phyloP scores from a whole-genome alignment of 2,329 filamentous ascomycete species.

The Colletotrichum sp. region DNA sequence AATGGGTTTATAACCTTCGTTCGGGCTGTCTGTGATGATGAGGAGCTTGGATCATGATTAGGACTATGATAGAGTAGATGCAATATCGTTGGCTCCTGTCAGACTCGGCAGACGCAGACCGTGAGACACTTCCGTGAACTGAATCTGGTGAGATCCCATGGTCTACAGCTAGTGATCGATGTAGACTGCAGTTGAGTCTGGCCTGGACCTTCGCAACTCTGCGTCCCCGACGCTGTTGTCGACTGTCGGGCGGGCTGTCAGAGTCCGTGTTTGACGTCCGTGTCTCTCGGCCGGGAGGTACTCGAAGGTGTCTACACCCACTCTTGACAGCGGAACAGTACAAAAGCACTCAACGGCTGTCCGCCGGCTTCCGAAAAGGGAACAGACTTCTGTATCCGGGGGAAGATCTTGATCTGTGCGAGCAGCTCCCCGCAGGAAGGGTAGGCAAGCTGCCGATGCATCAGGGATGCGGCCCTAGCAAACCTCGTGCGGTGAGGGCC shows the following conservation, averaged over 20 bases:
- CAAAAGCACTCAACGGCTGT: neutral
- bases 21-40: neutral
- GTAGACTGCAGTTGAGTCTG: neutral
- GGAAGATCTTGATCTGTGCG: conserved; percentile 1
- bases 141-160: neutral
- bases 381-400: neutral
- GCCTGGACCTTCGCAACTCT: neutral
- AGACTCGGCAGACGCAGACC: neutral
- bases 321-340: neutral
- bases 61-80: neutral
- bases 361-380: neutral
- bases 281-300: neutral
- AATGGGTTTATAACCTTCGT: conserved; percentile 18
- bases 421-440: neutral
- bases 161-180: neutral
- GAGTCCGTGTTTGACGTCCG: neutral
- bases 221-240: conserved; percentile 11
- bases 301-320: neutral
- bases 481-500: neutral
- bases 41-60: neutral
- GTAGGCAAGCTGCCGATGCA: neutral
- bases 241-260: neutral
- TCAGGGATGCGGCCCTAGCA: neutral
- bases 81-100: neutral
- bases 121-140: conserved; percentile 1